Conservation (phyloP, 495 filamentous ascomycete genomes). For the Penicillium subrubescens region DNA sequence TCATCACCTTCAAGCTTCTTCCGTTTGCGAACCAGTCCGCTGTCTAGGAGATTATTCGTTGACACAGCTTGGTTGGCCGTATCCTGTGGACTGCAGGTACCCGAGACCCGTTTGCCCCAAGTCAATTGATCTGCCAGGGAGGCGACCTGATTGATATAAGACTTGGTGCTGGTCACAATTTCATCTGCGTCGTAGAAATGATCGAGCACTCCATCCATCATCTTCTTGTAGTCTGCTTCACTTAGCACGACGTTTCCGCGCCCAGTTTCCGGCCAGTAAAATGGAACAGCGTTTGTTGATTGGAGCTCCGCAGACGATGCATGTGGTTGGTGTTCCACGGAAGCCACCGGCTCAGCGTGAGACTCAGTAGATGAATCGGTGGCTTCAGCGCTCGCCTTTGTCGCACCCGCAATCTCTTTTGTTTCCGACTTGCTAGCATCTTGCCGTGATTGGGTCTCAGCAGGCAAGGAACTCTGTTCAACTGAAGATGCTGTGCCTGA, state of each 20-base stretch:
- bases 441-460: not conserved
- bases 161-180: conserved; percentile 66
- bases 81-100: conserved; percentile 35
- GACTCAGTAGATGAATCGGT: conserved; percentile 6
- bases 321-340: conserved; percentile 31
- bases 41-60: conserved; percentile 42
- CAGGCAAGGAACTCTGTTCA: conserved; percentile 3
- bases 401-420: not conserved
- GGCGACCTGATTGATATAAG: conserved; percentile 69
- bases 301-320: conserved; percentile 46
- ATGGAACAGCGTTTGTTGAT: conserved; percentile 50
- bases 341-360: conserved; percentile 46
- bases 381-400: not conserved
- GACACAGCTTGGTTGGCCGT: conserved; percentile 32
- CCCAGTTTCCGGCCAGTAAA: conserved; percentile 67
- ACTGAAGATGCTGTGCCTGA: conserved; percentile 11
- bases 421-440: conserved; percentile 4
- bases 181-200: conserved; percentile 75
- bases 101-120: conserved; percentile 58
- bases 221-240: conserved; percentile 72
- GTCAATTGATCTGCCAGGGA: conserved; percentile 53
- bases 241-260: conserved; percentile 70
- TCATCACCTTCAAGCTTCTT: conserved; percentile 46
- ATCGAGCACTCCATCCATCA: conserved; percentile 77
- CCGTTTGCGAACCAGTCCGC: conserved; percentile 55